Conservation (phyloP, 1,139 yeast genomes). For the Yamadazyma dushanensis region DNA sequence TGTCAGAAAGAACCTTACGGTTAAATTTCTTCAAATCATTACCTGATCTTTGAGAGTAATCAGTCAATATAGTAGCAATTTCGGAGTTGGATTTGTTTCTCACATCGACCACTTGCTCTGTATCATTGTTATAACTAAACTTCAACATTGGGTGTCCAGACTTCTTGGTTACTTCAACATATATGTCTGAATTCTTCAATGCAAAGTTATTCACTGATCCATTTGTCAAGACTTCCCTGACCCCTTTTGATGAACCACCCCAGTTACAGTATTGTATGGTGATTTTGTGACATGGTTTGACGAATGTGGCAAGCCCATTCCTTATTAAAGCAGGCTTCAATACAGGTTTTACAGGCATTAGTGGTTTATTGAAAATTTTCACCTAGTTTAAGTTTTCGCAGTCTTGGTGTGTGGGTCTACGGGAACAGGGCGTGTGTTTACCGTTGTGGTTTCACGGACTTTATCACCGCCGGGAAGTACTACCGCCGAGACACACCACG, state of each 20-base stretch:
- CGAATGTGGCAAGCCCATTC: slow-evolving; percentile 81
- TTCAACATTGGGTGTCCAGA: slow-evolving; percentile 81
- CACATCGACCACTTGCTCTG: slow-evolving; percentile 44
- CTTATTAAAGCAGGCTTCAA: slow-evolving; percentile 58
- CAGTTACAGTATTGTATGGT: slow-evolving; percentile 83
- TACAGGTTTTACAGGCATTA: slow-evolving; percentile 53
- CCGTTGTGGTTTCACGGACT: neutral
- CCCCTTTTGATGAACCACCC: slow-evolving; percentile 92
- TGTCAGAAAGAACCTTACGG: slow-evolving; percentile 75
- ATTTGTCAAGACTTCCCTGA: slow-evolving; percentile 63
- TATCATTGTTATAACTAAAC: slow-evolving; percentile 58
- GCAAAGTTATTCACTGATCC: slow-evolving; percentile 62
- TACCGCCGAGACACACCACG: no score
- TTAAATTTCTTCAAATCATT: slow-evolving; percentile 43
- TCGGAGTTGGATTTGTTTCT: slow-evolving; percentile 60
- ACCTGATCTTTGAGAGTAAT: slow-evolving; percentile 44
- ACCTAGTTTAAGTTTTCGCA: no score
- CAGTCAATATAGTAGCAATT: slow-evolving; percentile 59
- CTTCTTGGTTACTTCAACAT: slow-evolving; percentile 67
- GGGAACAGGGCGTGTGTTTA: neutral
- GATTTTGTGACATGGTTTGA: slow-evolving; percentile 71
- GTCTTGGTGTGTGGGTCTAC: slow-evolving; percentile 1
- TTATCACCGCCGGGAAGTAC: no score
- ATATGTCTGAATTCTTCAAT: slow-evolving; percentile 57
- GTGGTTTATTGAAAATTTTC: neutral